Evolutionary conservation across 176 grass and related monocot species (phyloP).

Genomic region (Cymbopogon citratus): DNA sequence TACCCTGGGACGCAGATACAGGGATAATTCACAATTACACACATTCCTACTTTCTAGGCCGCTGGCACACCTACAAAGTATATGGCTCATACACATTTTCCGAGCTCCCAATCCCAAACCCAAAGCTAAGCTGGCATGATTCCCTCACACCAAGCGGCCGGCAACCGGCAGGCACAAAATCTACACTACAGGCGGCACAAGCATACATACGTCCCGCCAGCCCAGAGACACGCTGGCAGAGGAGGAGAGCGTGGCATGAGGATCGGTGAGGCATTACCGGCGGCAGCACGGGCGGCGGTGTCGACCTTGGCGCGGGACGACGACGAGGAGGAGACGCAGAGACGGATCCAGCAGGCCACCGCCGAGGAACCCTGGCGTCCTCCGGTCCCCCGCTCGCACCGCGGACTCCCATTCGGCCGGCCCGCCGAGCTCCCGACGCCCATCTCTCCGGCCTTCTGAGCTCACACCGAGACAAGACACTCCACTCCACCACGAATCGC

Average conservation of each 20-base stretch:
- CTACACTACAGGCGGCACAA: background rate
- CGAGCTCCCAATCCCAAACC: background rate
- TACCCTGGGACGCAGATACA: background rate
- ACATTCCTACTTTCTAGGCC: background rate
- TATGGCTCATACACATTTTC: background rate
- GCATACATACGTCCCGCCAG: background rate
- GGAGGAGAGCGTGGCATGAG: background rate
- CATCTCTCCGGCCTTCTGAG: slow-evolving; percentile 1
- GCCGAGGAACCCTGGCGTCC: background rate
- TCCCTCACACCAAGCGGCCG: background rate
- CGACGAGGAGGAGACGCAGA: background rate
- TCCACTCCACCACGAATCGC: background rate
- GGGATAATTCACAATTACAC: background rate
- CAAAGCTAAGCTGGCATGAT: background rate
- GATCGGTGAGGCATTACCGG: slow-evolving; percentile 21
- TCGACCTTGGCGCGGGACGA: slow-evolving; percentile 54
- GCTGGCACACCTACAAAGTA: too few species aligned
- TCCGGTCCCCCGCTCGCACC: background rate
- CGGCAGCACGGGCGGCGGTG: slow-evolving; percentile 26
- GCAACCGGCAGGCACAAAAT: background rate
- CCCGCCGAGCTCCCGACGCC: slow-evolving; percentile 21
- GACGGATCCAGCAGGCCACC: slow-evolving; percentile 52
- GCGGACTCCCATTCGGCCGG: slow-evolving; percentile 25
- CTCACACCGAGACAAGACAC: background rate
- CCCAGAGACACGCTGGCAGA: background rate